Evolutionary conservation across 2,329 filamentous ascomycete species (phyloP).

Genomic region (Colletotrichum simmondsii): DNA sequence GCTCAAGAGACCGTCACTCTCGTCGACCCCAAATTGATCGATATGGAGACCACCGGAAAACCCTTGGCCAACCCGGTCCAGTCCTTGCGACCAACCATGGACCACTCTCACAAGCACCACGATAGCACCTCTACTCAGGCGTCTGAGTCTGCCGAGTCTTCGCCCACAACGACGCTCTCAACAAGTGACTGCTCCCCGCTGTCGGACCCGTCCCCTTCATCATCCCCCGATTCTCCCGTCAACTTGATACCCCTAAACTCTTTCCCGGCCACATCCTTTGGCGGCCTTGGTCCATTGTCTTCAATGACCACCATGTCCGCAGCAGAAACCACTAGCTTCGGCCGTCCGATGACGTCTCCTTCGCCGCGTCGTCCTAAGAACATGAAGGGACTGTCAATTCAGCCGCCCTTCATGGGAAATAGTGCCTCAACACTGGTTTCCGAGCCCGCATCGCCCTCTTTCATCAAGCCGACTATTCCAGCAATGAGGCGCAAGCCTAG

Average conservation of each 20-base stretch:
- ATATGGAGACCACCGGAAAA: conserved; percentile 52
- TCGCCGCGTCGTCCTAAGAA: conserved; percentile 80
- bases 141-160: conserved; percentile 91
- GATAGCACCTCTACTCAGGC: conserved; percentile 82
- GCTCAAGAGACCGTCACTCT: conserved; percentile 65
- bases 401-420: conserved; percentile 65
- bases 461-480: conserved; percentile 83
- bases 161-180: conserved; percentile 92
- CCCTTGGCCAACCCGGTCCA: conserved; percentile 51
- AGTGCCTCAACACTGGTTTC: conserved; percentile 60
- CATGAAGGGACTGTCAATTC: conserved; percentile 85
- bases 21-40: conserved; percentile 64
- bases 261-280: conserved; percentile 72
- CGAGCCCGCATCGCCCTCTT: conserved; percentile 78
- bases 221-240: conserved; percentile 90
- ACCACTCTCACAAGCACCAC: conserved; percentile 74
- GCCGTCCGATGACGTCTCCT: conserved; percentile 74
- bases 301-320: conserved; percentile 60
- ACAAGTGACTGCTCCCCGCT: conserved; percentile 92
- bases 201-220: conserved; percentile 90
- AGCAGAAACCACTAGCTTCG: conserved; percentile 51
- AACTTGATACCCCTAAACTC: conserved; percentile 78
- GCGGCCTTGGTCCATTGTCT: conserved; percentile 47
- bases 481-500: conserved; percentile 80
- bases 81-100: conserved; percentile 52